Percentiles rank a stretch among this genome's conserved stretches.
These are phyloP conservation scores for Agrostemma githago DNA, from an alignment of 148 eudicot genomes.

Conservation along the genomic window DNA sequence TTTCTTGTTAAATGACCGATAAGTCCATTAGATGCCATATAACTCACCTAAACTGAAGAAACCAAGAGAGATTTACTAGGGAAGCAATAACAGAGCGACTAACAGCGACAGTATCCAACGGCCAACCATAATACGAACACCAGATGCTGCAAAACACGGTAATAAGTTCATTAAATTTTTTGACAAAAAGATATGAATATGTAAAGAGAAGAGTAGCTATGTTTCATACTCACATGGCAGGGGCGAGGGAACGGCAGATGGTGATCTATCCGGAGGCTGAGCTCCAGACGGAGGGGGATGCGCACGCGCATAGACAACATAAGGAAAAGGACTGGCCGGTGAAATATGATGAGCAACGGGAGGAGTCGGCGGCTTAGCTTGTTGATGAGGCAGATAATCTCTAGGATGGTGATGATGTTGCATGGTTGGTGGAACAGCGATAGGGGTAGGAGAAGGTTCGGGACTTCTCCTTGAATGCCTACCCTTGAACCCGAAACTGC, in stretches of 20 bases:
- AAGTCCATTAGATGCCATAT: slow-evolving; percentile 27
- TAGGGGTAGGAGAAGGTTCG: slow-evolving; percentile 33
- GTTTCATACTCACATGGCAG: slow-evolving; percentile 67
- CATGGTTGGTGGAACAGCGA: slow-evolving; percentile 41
- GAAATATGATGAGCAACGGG: slow-evolving; percentile 37
- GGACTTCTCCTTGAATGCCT: slow-evolving; percentile 40
- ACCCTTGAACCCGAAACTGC: slow-evolving; percentile 42
- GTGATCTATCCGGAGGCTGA: slow-evolving; percentile 46
- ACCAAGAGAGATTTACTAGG: slow-evolving; percentile 33
- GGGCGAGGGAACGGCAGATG: slow-evolving; percentile 36
- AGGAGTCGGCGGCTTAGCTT: slow-evolving; percentile 39
- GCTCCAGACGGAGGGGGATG: slow-evolving; percentile 55
- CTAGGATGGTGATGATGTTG: slow-evolving; percentile 35
- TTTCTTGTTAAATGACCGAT: slow-evolving; percentile 30
- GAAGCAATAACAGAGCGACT: slow-evolving; percentile 36
- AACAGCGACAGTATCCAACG: slow-evolving; percentile 42
- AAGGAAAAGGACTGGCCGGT: slow-evolving; percentile 57
- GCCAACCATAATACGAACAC: slow-evolving; percentile 30
- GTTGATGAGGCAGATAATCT: slow-evolving; percentile 41
- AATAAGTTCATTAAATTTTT: not conserved
- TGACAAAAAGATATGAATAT: not conserved
- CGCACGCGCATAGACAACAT: slow-evolving; percentile 47
- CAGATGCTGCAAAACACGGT: slow-evolving; percentile 52
- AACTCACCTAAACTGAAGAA: slow-evolving; percentile 28
- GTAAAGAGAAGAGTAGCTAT: not conserved